Base-by-base conservation (phyloP, 169 alveolate genomes). In the Plasmodium sp. region DNA sequence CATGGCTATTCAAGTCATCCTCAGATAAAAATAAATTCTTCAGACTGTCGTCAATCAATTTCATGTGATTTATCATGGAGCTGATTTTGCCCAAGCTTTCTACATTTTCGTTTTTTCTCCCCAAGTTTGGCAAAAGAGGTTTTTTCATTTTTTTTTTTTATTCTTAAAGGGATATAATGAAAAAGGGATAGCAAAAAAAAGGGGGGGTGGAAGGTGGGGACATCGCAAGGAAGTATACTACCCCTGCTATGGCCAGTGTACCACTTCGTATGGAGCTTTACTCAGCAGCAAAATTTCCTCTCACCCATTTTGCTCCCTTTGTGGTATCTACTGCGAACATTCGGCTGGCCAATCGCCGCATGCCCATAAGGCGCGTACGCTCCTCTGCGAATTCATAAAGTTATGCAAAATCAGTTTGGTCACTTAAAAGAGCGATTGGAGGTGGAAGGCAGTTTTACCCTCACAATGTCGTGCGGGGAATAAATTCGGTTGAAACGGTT, bases 1-100 rank as follows among this genome's bases (percentile, higher is more conserved):
- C 94, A 71, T 90, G 94, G 31, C 73, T 86, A 90, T 62, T 90
- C 22, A 90, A 36, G 27, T 27, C 74, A 18, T 90, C 58, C 33
- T 90, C 94, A n/a, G 36, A 67, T 45, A 18, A 36, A 54, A 90
- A 90, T 51, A 90, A 80, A 41, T 67, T 67, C n/a, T 90, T 90
- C 45, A 90, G 80, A 80, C 74, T 90, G 22, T 90, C 77, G 27
- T 90, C 84, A 58, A 90, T 62, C n/a, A 90, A 33, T 80, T 81
- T 80, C 94, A 90, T 90, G 12, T 81, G 94, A 48, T 41, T 90
- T 81, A 90, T 79, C 74, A 90, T 62, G 43, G 94, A 62, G 73
- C 73, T 90, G 81, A 90, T 90, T 80, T 90, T 90, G 54, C 72
- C 31, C 43, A 80, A 34, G 56, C 71, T 71, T 16, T 90, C 94